A percentile compares a stretch with the other conserved stretches of the same genome.
phyloP scores from a whole-genome alignment of 306 rosid genomes.

The Dicorynia guianensis region DNA sequence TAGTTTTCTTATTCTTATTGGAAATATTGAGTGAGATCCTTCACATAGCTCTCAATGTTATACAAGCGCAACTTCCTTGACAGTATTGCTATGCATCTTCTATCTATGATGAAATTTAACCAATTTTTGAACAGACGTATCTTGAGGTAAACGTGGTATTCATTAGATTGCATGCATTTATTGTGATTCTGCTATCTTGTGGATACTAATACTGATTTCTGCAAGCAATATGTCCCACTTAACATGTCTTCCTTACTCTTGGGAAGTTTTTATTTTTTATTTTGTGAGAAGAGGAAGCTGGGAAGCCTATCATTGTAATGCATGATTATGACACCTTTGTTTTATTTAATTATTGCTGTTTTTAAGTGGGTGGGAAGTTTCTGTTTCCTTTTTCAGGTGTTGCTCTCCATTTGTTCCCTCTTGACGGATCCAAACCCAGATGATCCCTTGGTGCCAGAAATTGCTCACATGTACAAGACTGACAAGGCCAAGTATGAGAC shows the following conservation, averaged over 20 bases:
- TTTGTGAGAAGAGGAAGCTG: conserved; percentile 1
- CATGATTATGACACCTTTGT: conserved; percentile 36
- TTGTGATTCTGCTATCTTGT: not conserved
- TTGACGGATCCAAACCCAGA: conserved; percentile 92
- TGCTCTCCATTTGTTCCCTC: conserved; percentile 86
- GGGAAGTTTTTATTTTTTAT: not conserved
- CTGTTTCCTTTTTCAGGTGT: conserved; percentile 70
- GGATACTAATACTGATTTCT: conserved; percentile 22
- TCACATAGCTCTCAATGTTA: not conserved
- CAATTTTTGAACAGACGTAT: conserved; percentile 19
- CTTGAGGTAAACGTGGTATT: not conserved
- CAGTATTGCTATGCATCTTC: conserved; percentile 64
- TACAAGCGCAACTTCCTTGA: conserved; percentile 27
- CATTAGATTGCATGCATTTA: conserved; percentile 8
- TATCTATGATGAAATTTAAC: conserved; percentile 62
- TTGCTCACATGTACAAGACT: conserved; percentile 82
- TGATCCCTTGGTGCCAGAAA: conserved; percentile 85
- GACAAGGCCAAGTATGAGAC: conserved; percentile 87
- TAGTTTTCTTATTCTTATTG: not conserved
- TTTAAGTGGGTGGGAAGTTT: conserved; percentile 71
- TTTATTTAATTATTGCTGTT: conserved; percentile 44
- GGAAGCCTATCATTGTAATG: conserved; percentile 38
- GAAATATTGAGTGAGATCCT: conserved; percentile 4
- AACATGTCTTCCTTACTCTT: not conserved
- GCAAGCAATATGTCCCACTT: conserved; percentile 33